Conservation (phyloP, 495 filamentous ascomycete species). For the Penicillium odoratum region DNA sequence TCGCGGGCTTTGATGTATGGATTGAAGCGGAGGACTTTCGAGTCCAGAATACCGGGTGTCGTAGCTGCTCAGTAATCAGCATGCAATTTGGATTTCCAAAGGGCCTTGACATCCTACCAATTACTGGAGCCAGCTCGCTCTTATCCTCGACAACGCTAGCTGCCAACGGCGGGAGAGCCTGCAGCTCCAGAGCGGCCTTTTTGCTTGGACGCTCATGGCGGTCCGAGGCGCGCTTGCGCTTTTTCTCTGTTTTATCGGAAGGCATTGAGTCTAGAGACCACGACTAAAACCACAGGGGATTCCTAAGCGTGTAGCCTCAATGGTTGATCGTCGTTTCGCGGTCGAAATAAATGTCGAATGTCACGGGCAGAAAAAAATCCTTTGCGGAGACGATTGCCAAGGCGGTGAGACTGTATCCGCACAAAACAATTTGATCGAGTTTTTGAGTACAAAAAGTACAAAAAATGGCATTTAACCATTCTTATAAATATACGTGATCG, state of each 20-base stretch:
- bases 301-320: slow-evolving; percentile 14
- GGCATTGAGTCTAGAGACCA: slow-evolving; percentile 40
- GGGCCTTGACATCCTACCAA: slow-evolving; percentile 32
- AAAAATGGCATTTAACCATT: too few relatives aligned
- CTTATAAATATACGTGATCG: not conserved
- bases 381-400: slow-evolving; percentile 16
- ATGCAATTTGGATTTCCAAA: slow-evolving; percentile 10
- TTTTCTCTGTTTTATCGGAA: slow-evolving; percentile 59
- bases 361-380: slow-evolving; percentile 33
- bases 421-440: slow-evolving; percentile 25
- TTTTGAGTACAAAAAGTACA: not conserved
- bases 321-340: slow-evolving; percentile 13
- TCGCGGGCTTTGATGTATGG: slow-evolving; percentile 60
- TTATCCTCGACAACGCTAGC: slow-evolving; percentile 60
- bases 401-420: slow-evolving; percentile 23
- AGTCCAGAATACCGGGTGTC: slow-evolving; percentile 63
- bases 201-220: slow-evolving; percentile 59
- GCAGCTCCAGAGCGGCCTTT: slow-evolving; percentile 56
- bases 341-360: slow-evolving; percentile 31
- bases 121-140: slow-evolving; percentile 61
- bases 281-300: slow-evolving; percentile 2
- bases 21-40: slow-evolving; percentile 57
- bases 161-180: slow-evolving; percentile 42
- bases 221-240: slow-evolving; percentile 68
- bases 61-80: slow-evolving; percentile 50